Evolutionary conservation across 371 early-diverging fungal genomes (phyloP).

Genomic region (Furculomyces boomerangus): DNA sequence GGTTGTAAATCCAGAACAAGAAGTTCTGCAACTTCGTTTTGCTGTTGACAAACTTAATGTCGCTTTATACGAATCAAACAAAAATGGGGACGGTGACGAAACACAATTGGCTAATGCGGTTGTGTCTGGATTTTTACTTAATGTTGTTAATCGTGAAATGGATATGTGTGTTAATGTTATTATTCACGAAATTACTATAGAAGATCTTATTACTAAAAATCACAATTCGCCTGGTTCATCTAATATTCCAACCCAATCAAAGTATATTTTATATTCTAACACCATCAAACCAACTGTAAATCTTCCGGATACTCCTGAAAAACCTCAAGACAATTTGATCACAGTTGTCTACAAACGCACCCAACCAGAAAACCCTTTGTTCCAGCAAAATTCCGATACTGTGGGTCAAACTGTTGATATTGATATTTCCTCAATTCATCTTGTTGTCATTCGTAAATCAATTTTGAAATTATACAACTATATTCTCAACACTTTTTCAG

Average conservation of each 20-base stretch:
- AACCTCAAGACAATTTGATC: slow-evolving; percentile 28
- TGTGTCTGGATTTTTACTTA: slow-evolving; percentile 46
- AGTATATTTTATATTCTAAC: slow-evolving; percentile 21
- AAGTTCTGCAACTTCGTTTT: slow-evolving; percentile 16
- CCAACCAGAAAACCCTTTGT: slow-evolving; percentile 58
- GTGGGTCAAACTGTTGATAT: slow-evolving; percentile 69
- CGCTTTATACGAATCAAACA: slow-evolving; percentile 17
- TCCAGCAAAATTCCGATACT: slow-evolving; percentile 46
- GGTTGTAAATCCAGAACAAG: slow-evolving; percentile 21
- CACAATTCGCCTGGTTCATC: too few relatives aligned
- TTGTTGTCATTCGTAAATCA: slow-evolving; percentile 69
- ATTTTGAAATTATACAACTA: slow-evolving; percentile 74
- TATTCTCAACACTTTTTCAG: slow-evolving; percentile 65
- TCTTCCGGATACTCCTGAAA: slow-evolving; percentile 6
- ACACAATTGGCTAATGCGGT: slow-evolving; percentile 20
- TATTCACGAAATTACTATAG: slow-evolving; percentile 52
- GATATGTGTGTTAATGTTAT: slow-evolving; percentile 56
- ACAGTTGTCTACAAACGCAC: slow-evolving; percentile 51
- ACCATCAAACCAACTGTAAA: slow-evolving; percentile 13
- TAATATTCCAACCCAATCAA: too few relatives aligned
- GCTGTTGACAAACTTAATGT: slow-evolving; percentile 20
- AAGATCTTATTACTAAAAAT: slow-evolving; percentile 28
- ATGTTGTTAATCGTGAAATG: slow-evolving; percentile 45
- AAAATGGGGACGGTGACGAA: slow-evolving; percentile 13
- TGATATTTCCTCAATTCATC: slow-evolving; percentile 60